phyloP scores from a whole-genome alignment of 2,329 filamentous ascomycete species.

The Sphaerostilbella broomeana region DNA sequence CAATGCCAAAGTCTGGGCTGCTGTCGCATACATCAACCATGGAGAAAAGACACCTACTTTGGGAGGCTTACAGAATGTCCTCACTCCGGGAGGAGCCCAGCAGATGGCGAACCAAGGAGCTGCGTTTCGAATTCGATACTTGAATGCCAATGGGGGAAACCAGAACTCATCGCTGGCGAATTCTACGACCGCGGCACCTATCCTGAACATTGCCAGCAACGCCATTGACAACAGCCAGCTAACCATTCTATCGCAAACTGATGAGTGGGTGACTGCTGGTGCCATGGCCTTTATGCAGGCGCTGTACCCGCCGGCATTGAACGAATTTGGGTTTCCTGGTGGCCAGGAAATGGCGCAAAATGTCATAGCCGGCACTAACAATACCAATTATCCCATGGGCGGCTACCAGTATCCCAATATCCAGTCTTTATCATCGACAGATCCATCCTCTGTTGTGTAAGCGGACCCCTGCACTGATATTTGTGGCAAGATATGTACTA shows the following conservation, averaged over 20 bases:
- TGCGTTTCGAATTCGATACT: conserved; percentile 44
- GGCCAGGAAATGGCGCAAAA: conserved; percentile 38
- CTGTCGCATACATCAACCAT: conserved; percentile 42
- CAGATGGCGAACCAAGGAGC: conserved; percentile 45
- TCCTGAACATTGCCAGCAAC: conserved; percentile 36
- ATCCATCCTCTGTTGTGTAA: conserved; percentile 41
- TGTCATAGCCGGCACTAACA: conserved; percentile 31
- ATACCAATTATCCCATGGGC: conserved; percentile 58
- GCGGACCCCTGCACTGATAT: neutral
- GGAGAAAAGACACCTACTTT: conserved; percentile 46
- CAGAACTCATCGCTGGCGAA: conserved; percentile 21
- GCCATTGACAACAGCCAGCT: conserved; percentile 46
- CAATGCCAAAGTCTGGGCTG: conserved; percentile 41
- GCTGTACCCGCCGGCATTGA: conserved; percentile 66
- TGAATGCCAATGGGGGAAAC: too few species aligned
- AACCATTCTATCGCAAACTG: conserved; percentile 33
- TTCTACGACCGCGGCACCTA: conserved; percentile 26
- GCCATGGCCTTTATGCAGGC: conserved; percentile 77
- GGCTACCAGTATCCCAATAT: conserved; percentile 79
- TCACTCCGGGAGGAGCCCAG: conserved; percentile 49
- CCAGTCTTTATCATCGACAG: conserved; percentile 40
- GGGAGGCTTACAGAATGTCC: conserved; percentile 22
- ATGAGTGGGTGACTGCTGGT: conserved; percentile 53
- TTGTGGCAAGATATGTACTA: neutral
- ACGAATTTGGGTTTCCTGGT: conserved; percentile 24